A percentile compares a stretch with the other conserved stretches of the same genome.
These are phyloP conservation scores for Globisporangium parvum DNA, from an alignment of 352 stramenopile genomes.

Conservation along the genomic window DNA sequence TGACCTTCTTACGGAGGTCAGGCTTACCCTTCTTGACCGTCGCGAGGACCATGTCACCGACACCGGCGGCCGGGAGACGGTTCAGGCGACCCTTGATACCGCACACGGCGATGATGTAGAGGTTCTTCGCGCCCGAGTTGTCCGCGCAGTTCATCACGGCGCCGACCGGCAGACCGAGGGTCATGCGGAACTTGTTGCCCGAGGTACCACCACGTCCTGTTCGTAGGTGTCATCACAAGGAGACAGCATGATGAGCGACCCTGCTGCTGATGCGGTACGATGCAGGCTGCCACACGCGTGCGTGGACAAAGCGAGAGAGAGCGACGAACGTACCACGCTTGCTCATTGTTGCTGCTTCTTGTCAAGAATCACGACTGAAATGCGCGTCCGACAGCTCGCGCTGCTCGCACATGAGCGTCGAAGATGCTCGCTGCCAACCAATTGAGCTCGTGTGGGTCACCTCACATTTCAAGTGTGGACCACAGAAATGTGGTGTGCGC, in stretches of 20 bases:
- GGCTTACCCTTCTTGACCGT: conserved; percentile 99
- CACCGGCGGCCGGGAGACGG: conserved; percentile 96
- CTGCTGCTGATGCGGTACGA: not conserved
- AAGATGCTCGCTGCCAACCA: conserved; percentile 1
- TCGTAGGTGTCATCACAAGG: not conserved
- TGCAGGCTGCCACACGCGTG: not conserved
- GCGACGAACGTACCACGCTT: conserved; percentile 54
- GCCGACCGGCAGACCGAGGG: conserved; percentile 96
- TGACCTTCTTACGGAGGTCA: conserved; percentile 99
- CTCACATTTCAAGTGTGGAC: not conserved
- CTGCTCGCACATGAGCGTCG: not conserved
- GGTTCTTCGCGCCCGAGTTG: conserved; percentile 99
- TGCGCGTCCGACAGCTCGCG: not conserved
- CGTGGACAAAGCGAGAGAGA: not conserved
- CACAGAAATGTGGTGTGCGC: too few relatives aligned
- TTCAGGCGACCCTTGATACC: conserved; percentile 99
- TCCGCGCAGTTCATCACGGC: conserved; percentile 99
- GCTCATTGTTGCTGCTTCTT: conserved; percentile 83
- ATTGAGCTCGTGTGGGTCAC: not conserved
- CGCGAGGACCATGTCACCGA: conserved; percentile 99
- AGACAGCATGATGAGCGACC: not conserved
- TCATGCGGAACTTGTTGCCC: conserved; percentile 99
- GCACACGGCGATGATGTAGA: conserved; percentile 99
- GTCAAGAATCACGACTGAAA: conserved; percentile 78
- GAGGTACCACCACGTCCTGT: conserved; percentile 94